Evolutionary conservation across 352 stramenopile genomes (phyloP).

Genomic region (Hyaloperonospora arabidopsidis): DNA sequence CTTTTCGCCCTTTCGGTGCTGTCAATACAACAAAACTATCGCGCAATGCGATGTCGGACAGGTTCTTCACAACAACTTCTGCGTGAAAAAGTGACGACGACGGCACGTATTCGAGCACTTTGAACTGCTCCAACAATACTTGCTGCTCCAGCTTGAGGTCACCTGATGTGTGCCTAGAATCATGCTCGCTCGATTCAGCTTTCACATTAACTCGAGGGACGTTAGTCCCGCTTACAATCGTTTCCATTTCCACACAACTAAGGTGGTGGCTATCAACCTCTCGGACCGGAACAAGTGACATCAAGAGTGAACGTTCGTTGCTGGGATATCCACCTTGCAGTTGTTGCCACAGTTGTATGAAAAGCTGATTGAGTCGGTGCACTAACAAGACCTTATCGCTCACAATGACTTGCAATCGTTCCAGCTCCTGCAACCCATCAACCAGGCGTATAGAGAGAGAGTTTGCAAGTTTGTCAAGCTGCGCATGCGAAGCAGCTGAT

Average conservation of each 20-base stretch:
- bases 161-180: not conserved
- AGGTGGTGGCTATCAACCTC: not conserved
- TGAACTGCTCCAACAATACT: conserved; percentile 28
- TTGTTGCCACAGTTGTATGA: conserved; percentile 24
- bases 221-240: conserved; percentile 10
- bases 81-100: conserved; percentile 27
- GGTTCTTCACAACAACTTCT: conserved; percentile 28
- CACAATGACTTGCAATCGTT: conserved; percentile 35
- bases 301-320: conserved; percentile 3
- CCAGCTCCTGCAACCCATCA: conserved; percentile 27
- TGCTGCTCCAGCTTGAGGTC: conserved; percentile 11
- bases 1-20: conserved; percentile 2
- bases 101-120: conserved; percentile 32
- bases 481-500: conserved; percentile 21
- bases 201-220: conserved; percentile 3
- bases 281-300: conserved; percentile 1
- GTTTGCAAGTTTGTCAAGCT: conserved; percentile 39
- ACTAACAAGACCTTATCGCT: conserved; percentile 36
- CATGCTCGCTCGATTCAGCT: conserved; percentile 1
- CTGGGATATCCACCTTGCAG: conserved; percentile 1
- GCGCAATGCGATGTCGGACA: conserved; percentile 11
- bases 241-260: conserved; percentile 22
- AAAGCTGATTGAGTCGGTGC: conserved; percentile 28
- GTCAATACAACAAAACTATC: conserved; percentile 28
- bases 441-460: conserved; percentile 38